A percentile compares a stretch with the other conserved stretches of the same genome.
Evolutionary conservation across 2,329 filamentous ascomycete genomes (phyloP).

Genomic region (Diaporthe helianthi): DNA sequence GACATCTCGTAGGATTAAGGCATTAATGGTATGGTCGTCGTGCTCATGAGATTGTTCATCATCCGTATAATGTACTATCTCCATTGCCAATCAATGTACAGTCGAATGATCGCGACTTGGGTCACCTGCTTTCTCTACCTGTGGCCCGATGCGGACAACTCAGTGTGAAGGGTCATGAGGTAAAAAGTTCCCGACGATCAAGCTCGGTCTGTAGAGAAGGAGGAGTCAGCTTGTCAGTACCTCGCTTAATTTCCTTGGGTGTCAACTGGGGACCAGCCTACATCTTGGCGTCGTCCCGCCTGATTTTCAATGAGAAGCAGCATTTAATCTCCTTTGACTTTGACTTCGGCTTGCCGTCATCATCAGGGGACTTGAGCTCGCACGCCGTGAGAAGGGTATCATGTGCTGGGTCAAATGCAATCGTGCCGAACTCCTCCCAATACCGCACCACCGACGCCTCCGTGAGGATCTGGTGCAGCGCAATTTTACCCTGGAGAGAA

Average conservation of each 20-base stretch:
- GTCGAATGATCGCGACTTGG: not conserved
- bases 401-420: conserved; percentile 92
- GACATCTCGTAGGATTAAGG: conserved; percentile 12
- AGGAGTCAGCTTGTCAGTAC: not conserved
- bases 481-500: conserved; percentile 78
- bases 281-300: conserved; percentile 95
- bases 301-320: conserved; percentile 97
- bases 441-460: conserved; percentile 96
- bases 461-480: conserved; percentile 92
- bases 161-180: conserved; percentile 73
- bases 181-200: conserved; percentile 97
- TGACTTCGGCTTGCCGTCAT: conserved; percentile 54
- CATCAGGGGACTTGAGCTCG: conserved; percentile 79
- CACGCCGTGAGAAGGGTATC: conserved; percentile 96
- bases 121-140: not conserved
- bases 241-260: too few relatives aligned
- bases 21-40: conserved; percentile 28
- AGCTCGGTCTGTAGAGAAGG: conserved; percentile 70
- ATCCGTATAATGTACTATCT: not conserved
- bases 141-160: not conserved
- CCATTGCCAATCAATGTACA: conserved; percentile 12
- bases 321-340: conserved; percentile 78
- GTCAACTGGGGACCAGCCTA: conserved; percentile 56
- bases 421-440: conserved; percentile 98
- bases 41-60: not conserved